These are phyloP conservation scores for Iris pallida DNA, from an alignment of 116 monocot genomes.

Conservation along the genomic window DNA sequence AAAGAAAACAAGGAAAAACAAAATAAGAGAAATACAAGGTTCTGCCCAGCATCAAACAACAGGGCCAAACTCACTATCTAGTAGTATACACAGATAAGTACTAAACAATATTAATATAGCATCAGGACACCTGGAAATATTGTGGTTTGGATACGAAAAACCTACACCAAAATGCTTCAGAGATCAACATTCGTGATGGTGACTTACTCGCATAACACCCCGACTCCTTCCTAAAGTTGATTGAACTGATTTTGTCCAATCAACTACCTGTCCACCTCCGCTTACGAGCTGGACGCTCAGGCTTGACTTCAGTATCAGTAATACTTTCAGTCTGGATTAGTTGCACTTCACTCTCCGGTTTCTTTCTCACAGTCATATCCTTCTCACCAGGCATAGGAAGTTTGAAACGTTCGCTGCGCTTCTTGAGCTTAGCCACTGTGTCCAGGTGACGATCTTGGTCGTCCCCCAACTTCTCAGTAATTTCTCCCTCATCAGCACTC, in stretches of 20 bases:
- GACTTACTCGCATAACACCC: not conserved
- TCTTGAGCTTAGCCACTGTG: constrained; percentile 88
- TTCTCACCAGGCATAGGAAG: constrained; percentile 92
- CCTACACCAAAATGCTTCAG: too few species aligned
- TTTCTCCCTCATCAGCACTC: constrained; percentile 19
- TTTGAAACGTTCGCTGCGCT: constrained; percentile 89
- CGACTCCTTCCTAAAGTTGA: not conserved
- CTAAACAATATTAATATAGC: not conserved
- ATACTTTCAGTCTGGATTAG: not conserved
- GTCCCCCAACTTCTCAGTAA: constrained; percentile 26
- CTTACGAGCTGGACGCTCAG: constrained; percentile 84
- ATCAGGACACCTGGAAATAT: not conserved
- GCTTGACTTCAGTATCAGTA: constrained; percentile 61
- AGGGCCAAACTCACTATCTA: constrained; percentile 1
- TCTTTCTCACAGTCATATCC: constrained; percentile 23
- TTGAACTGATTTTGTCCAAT: not conserved
- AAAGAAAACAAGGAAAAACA: too few species aligned
- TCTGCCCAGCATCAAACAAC: not conserved
- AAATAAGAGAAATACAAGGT: not conserved
- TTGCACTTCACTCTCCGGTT: constrained; percentile 20
- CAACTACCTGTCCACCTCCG: constrained; percentile 80
- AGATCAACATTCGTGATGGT: not conserved
- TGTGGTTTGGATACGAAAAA: not conserved
- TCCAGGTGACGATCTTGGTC: constrained; percentile 67
- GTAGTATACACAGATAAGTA: not conserved